Percentiles rank a stretch among this genome's conserved stretches.
Conservation (phyloP, 352 stramenopile species). For the Globisporangium solare region DNA sequence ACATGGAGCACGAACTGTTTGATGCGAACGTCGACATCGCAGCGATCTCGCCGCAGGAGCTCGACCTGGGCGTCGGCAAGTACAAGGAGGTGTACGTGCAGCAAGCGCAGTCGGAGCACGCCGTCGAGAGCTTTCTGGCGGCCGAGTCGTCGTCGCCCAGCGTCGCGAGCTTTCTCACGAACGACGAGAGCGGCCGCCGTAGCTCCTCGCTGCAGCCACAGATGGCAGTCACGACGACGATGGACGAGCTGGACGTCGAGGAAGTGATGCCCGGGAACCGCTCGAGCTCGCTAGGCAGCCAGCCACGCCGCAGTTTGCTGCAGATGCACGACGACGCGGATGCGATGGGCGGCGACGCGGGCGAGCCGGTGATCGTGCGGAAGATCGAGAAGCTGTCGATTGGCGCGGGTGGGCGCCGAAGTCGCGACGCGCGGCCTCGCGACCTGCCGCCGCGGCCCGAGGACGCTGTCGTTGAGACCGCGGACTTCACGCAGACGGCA, state of each 20-base stretch:
- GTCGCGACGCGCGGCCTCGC: conserved; percentile 18
- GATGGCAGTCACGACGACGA: conserved; percentile 6
- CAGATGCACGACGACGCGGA: conserved; percentile 11
- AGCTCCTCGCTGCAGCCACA: background rate
- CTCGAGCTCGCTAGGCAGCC: conserved; percentile 17
- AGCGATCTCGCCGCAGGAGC: conserved; percentile 21
- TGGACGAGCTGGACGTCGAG: conserved; percentile 49
- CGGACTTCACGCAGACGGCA: conserved; percentile 19
- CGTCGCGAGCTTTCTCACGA: conserved; percentile 11
- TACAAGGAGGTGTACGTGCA: conserved; percentile 40
- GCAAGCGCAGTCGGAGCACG: conserved; percentile 29
- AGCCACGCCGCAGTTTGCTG: conserved; percentile 10
- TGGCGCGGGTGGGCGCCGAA: conserved; percentile 29
- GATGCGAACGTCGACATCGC: conserved; percentile 15
- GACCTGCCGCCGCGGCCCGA: conserved; percentile 2
- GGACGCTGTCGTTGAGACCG: conserved; percentile 21
- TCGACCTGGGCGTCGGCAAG: conserved; percentile 50
- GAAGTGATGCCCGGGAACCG: conserved; percentile 38
- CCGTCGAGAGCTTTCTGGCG: conserved; percentile 47
- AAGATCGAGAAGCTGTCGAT: conserved; percentile 43
- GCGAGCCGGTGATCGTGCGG: conserved; percentile 40
- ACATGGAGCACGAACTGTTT: conserved; percentile 26
- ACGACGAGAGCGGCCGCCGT: background rate
- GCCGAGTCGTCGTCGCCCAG: conserved; percentile 17
- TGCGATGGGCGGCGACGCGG: conserved; percentile 18